Evolutionary conservation across 257 asterid species (phyloP).

Genomic region (Plantago elongata): DNA sequence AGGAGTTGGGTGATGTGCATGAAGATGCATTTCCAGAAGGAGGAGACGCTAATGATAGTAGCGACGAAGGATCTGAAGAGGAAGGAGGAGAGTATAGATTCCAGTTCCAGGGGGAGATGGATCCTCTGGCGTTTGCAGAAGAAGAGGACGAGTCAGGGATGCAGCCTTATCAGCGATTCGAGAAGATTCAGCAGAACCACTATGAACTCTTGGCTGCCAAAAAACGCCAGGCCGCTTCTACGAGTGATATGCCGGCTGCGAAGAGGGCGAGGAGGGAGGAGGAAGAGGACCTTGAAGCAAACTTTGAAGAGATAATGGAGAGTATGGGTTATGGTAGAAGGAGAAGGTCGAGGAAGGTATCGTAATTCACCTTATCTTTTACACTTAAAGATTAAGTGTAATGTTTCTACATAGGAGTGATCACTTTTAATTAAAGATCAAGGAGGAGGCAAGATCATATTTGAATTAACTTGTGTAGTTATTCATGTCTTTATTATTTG

Average conservation of each 20-base stretch:
- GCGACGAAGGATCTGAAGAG: constrained; percentile 44
- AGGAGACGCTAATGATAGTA: constrained; percentile 19
- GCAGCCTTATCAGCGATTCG: constrained; percentile 69
- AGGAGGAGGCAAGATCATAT: not conserved
- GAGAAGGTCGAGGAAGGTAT: constrained; percentile 69
- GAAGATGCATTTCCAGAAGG: constrained; percentile 19
- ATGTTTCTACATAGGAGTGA: no score
- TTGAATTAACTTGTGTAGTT: not conserved
- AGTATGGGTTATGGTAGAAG: constrained; percentile 55
- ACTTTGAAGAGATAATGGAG: constrained; percentile 67
- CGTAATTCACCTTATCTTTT: not conserved
- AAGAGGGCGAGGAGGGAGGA: constrained; percentile 43
- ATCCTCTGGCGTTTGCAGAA: constrained; percentile 64
- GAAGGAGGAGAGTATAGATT: constrained; percentile 48
- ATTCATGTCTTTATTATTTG: not conserved
- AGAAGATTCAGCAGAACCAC: constrained; percentile 46
- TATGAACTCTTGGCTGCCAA: constrained; percentile 61
- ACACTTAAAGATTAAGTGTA: no score
- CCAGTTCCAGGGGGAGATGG: constrained; percentile 61
- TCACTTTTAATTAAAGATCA: not conserved
- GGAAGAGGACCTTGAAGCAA: constrained; percentile 56
- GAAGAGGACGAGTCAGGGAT: constrained; percentile 56
- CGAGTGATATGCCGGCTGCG: constrained; percentile 40
- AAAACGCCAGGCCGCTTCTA: constrained; percentile 37
- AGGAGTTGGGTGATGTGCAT: constrained; percentile 31